Percentiles rank a stretch among this genome's conserved stretches.
phyloP scores from a whole-genome alignment of 1,139 yeast genomes.

The Blastobotrys apis region DNA sequence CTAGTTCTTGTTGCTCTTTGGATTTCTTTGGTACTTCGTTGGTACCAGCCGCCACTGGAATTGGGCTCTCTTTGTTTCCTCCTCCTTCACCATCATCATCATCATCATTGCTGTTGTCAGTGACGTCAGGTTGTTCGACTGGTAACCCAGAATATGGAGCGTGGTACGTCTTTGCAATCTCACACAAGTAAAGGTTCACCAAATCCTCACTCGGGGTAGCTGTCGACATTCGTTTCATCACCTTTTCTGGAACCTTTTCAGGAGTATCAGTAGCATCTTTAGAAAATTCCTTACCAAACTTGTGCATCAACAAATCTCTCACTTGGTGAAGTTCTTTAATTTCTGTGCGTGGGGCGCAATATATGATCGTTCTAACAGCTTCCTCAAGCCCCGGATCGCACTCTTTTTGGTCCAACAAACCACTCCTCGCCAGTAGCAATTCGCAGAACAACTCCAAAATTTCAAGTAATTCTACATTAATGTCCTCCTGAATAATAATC shows the following conservation, averaged over 20 bases:
- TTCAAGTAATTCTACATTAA: constrained; percentile 76
- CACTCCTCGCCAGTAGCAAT: constrained; percentile 68
- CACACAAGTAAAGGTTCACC: constrained; percentile 67
- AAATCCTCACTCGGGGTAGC: constrained; percentile 64
- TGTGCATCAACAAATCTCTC: constrained; percentile 56
- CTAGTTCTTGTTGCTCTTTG: constrained; percentile 42
- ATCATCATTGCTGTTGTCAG: constrained; percentile 30
- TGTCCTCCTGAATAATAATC: constrained; percentile 79
- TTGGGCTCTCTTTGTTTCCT: constrained; percentile 34
- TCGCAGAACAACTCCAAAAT: constrained; percentile 81
- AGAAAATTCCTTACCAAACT: constrained; percentile 66
- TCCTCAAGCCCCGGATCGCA: constrained; percentile 68
- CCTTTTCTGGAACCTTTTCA: constrained; percentile 55
- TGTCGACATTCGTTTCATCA: constrained; percentile 57
- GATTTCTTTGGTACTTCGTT: constrained; percentile 35
- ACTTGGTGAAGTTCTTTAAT: constrained; percentile 63
- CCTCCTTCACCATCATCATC: constrained; percentile 28
- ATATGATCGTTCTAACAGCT: constrained; percentile 68
- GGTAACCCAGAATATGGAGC: constrained; percentile 58
- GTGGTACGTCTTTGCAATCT: constrained; percentile 75
- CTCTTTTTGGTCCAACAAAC: constrained; percentile 46
- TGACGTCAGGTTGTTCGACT: constrained; percentile 29
- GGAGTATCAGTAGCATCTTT: constrained; percentile 58
- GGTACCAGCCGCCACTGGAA: constrained; percentile 45
- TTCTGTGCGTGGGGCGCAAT: constrained; percentile 68